These are phyloP conservation scores for Cyclotella atomus DNA, from an alignment of 108 stramenopile species.

Conservation along the genomic window DNA sequence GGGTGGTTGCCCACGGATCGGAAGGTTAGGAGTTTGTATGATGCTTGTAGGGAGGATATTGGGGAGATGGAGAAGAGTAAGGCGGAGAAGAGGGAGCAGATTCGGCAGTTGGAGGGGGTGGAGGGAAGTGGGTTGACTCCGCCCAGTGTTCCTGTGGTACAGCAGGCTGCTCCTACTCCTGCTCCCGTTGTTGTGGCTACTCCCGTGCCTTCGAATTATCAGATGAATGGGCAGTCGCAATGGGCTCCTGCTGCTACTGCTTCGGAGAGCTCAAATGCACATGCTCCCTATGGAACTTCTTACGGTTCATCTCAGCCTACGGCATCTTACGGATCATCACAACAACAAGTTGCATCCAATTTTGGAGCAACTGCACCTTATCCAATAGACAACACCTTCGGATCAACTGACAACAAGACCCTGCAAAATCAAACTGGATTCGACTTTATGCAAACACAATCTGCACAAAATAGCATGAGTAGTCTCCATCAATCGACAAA, in stretches of 20 bases:
- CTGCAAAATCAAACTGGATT: constrained; percentile 22
- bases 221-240: constrained; percentile 14
- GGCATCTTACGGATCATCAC: constrained; percentile 25
- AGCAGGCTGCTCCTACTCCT: constrained; percentile 8
- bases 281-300: constrained; percentile 13
- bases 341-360: constrained; percentile 12
- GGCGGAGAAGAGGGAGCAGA: constrained; percentile 51
- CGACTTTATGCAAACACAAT: constrained; percentile 40
- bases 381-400: constrained; percentile 7
- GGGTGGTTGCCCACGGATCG: constrained; percentile 82
- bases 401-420: constrained; percentile 6
- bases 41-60: constrained; percentile 67
- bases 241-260: constrained; percentile 22
- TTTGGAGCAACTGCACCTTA: not conserved
- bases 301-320: constrained; percentile 14
- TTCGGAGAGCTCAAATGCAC: constrained; percentile 3
- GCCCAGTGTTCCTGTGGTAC: constrained; percentile 10
- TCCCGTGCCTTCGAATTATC: constrained; percentile 18
- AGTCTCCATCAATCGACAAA: not conserved
- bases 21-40: constrained; percentile 77
- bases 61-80: constrained; percentile 50
- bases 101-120: constrained; percentile 28
- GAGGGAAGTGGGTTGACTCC: constrained; percentile 37
- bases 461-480: not conserved
- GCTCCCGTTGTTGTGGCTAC: constrained; percentile 29